phyloP scores from a whole-genome alignment of 208 protist genomes.

The Leishmania tarentolae region DNA sequence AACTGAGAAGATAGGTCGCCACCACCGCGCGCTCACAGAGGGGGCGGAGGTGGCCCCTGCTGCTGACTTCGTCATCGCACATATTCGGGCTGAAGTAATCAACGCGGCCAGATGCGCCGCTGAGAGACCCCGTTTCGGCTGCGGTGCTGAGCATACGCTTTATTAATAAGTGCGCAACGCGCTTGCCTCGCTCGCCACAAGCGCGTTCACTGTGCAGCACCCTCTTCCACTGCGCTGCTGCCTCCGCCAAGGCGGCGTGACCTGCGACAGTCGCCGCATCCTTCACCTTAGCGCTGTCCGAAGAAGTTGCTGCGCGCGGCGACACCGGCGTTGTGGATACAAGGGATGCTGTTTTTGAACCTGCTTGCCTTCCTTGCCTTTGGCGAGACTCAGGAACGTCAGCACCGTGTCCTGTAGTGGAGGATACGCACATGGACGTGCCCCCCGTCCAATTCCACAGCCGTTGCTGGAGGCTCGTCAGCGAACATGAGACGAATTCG shows the following conservation, averaged over 20 bases:
- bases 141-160: constrained; percentile 13
- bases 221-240: constrained; percentile 20
- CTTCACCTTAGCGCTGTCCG: neutral
- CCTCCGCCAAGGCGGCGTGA: neutral
- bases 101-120: neutral
- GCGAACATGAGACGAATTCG: neutral
- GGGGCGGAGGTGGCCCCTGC: constrained; percentile 22
- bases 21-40: constrained; percentile 58
- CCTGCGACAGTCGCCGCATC: too few relatives aligned
- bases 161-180: constrained; percentile 16
- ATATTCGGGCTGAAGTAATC: neutral
- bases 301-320: neutral
- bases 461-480: constrained; percentile 20
- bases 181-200: constrained; percentile 15
- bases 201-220: constrained; percentile 17
- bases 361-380: neutral
- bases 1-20: constrained; percentile 57
- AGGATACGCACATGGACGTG: neutral
- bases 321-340: neutral
- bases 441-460: constrained; percentile 7
- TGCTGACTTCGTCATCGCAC: neutral
- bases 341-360: neutral
- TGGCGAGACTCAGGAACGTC: neutral
- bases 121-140: neutral
- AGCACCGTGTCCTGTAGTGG: neutral